Percentiles rank a stretch among this genome's conserved stretches.
phyloP scores from a whole-genome alignment of 1,284 basidiomycete species.

The Phylloboletellus chloephorus region DNA sequence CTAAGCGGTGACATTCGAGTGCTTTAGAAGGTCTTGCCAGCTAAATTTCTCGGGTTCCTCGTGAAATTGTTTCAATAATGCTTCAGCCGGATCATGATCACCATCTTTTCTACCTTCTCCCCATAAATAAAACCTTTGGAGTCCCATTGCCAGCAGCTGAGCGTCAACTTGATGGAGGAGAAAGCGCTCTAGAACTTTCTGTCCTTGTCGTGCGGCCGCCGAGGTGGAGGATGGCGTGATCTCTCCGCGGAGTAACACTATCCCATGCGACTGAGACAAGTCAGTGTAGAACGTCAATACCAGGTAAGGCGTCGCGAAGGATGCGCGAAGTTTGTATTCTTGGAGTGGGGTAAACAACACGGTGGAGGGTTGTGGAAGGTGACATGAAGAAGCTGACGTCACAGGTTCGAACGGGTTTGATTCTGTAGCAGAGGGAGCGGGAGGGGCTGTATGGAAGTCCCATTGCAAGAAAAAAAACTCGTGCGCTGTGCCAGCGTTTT shows the following conservation, averaged over 20 bases:
- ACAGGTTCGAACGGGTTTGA: constrained; percentile 40
- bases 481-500: constrained; percentile 40
- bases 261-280: constrained; percentile 70
- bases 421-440: constrained; percentile 37
- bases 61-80: constrained; percentile 64
- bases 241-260: constrained; percentile 90
- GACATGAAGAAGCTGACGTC: constrained; percentile 20
- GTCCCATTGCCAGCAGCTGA: constrained; percentile 68
- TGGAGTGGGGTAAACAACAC: constrained; percentile 91
- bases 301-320: constrained; percentile 89
- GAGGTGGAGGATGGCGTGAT: constrained; percentile 67
- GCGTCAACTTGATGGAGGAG: constrained; percentile 76
- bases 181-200: constrained; percentile 38
- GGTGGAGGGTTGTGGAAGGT: constrained; percentile 55
- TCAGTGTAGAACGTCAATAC: constrained; percentile 93
- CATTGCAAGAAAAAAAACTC: constrained; percentile 91
- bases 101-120: constrained; percentile 31
- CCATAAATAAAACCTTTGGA: constrained; percentile 84
- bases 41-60: constrained; percentile 66
- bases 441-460: constrained; percentile 68
- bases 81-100: constrained; percentile 32
- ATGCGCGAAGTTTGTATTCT: constrained; percentile 86
- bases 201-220: constrained; percentile 19
- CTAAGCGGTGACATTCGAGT: constrained; percentile 33
- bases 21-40: constrained; percentile 65